Evolutionary conservation across 2,329 filamentous ascomycete genomes (phyloP), one percentile per base, ranked within the genome.

Genomic region (Emergomyces orientalis): DNA sequence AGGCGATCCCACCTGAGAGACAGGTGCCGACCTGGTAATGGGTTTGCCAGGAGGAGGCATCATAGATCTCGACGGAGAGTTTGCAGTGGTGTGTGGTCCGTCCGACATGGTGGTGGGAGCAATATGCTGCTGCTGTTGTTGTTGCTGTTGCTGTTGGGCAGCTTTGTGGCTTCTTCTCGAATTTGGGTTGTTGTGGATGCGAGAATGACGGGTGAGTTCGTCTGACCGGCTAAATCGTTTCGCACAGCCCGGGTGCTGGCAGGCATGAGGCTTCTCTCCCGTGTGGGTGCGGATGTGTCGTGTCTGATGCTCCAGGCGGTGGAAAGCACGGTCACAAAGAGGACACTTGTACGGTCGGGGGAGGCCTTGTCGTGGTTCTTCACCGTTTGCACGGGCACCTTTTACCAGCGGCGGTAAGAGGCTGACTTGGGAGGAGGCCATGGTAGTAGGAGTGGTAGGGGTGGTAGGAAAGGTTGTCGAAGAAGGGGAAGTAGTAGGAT

Each of bases 131-230:
- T 17, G 82, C 80, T 2, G 81, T 81, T 1, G 81, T 81, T 3
- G 81, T 81, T 11, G 83, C 81, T 17, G 61, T 32, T 61, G 59
- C 13, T 61, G 59, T 13, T 55, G 52, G n/a, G 59, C 41, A 5
- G 86, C 86, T 81, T 96, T 96, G 82, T 96, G 95, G 68, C 91
- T 92, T 73, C 93, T 83, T 73, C 94, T 84, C 63, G 92, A 97
- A 82, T 97, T 97, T 64, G 94, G 93, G 79, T 97, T 99, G 85
- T 90, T 97, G 84, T 99, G 93, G 80, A 99, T 99, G 75, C 93
- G 86, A 74, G 93, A 97, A 79, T 99, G 93, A 65, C 93, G 88
- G 66, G 94, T 99, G 69, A 99, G 83, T 79, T 99, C 93, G 74
- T 99, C 93, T 14, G 93, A 97, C 67, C 93, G 88, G 67, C 90